Percentiles rank a stretch among this genome's conserved stretches.
Conservation (phyloP, 208 protist species). For the Endotrypanum monterogeii region DNA sequence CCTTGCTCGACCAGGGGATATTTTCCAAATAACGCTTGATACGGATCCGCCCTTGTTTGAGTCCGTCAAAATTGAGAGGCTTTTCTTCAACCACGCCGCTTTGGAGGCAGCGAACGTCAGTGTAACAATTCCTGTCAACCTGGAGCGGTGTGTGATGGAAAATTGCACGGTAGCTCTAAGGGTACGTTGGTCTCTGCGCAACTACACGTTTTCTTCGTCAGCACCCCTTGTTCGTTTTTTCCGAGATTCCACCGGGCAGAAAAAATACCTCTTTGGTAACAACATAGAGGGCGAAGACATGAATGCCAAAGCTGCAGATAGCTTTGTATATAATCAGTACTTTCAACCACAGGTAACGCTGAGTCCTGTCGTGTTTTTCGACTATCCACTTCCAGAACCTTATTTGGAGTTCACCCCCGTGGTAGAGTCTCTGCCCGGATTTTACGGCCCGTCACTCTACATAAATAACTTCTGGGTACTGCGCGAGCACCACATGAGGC, state of each 20-base stretch:
- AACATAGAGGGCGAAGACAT: constrained; percentile 7
- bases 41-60: constrained; percentile 31
- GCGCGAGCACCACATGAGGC: constrained; percentile 70
- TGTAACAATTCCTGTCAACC: constrained; percentile 27
- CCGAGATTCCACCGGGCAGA: constrained; percentile 22
- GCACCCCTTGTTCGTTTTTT: constrained; percentile 31
- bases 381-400: constrained; percentile 51
- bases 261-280: constrained; percentile 30
- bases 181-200: constrained; percentile 30
- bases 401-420: constrained; percentile 42
- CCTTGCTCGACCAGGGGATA: constrained; percentile 25
- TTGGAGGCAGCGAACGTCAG: constrained; percentile 14
- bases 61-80: constrained; percentile 25
- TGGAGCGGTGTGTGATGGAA: constrained; percentile 19
- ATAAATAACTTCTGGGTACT: constrained; percentile 96
- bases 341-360: constrained; percentile 69
- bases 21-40: constrained; percentile 28
- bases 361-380: constrained; percentile 75
- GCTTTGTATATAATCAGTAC: constrained; percentile 26
- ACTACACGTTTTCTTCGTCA: constrained; percentile 18
- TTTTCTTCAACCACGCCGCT: constrained; percentile 27
- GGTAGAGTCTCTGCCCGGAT: constrained; percentile 26
- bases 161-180: constrained; percentile 33
- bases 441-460: constrained; percentile 91
- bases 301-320: background rate